A percentile compares a stretch with the other conserved stretches of the same genome.
These are phyloP conservation scores for Solioccasus polychromus DNA, from an alignment of 768 basidiomycete species.

Conservation along the genomic window DNA sequence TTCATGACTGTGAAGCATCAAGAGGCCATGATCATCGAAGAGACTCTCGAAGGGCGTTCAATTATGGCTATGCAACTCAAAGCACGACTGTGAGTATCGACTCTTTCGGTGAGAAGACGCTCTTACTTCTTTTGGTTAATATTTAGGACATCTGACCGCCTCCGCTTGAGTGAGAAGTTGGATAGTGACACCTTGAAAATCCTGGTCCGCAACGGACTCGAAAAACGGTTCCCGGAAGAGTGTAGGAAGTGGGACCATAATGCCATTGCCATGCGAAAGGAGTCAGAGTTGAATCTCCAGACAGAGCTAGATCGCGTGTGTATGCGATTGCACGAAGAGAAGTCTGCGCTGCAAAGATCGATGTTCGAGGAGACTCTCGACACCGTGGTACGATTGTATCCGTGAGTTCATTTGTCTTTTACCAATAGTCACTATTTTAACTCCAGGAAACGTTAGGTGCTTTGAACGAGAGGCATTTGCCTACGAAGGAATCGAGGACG, in stretches of 20 bases:
- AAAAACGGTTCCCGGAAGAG: slow-evolving; percentile 20
- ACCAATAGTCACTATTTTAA: too few species aligned
- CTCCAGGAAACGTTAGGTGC: slow-evolving; percentile 5
- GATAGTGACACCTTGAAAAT: slow-evolving; percentile 25
- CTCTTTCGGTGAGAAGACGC: background rate
- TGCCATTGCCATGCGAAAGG: background rate
- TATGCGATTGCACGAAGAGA: slow-evolving; percentile 3
- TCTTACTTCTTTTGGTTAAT: background rate
- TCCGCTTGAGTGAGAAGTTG: slow-evolving; percentile 27
- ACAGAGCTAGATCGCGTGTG: background rate
- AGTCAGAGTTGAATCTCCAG: background rate
- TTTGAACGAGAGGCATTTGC: slow-evolving; percentile 16
- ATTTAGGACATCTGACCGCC: slow-evolving; percentile 19
- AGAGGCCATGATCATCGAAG: slow-evolving; percentile 7
- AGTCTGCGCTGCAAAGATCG: slow-evolving; percentile 10
- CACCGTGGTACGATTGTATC: slow-evolving; percentile 18
- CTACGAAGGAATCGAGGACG: background rate
- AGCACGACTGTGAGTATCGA: slow-evolving; percentile 17
- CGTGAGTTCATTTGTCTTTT: slow-evolving; percentile 13
- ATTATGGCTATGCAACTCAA: slow-evolving; percentile 14
- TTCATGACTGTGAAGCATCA: slow-evolving; percentile 35
- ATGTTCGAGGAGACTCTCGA: slow-evolving; percentile 27
- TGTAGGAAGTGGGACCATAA: slow-evolving; percentile 26
- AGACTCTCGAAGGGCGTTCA: background rate
- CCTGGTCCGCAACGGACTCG: slow-evolving; percentile 30